Evolutionary conservation across 2,329 filamentous ascomycete genomes (phyloP), one percentile per base, ranked within the genome.

Genomic region (Fusarium nematophilum): DNA sequence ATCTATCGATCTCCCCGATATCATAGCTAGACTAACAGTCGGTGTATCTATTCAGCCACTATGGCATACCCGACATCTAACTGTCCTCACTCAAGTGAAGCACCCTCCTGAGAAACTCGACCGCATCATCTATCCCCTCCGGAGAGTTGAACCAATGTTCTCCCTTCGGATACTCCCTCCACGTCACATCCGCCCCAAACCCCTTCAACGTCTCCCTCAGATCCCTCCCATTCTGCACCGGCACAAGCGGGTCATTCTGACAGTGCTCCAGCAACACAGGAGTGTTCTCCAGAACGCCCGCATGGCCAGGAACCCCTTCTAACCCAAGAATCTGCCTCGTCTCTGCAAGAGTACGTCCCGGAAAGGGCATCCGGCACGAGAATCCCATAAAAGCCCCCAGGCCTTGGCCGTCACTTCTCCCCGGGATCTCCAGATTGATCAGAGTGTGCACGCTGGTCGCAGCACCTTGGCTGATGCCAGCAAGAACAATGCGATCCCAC

Each of bases 211-310:
- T 70, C 6, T 77, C 72, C 9, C 72, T 37, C 31, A 47, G 13
- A 7, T 4, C 9, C 15, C 43, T 36, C 7, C 43, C 43, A 17
- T 27, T 46, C 31, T 11, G 18, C 30, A 31, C 27, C 44, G 25
- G 27, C 0, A 82, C 76, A 6, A 79, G 57, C 2, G 74, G 72
- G 54, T 83, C 80, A 39, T 83, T 76, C 2, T 64, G 56, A 44
- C 78, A 81, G 57, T 83, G 80, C 44, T 79, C 73, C 3, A 83
- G 65, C 44, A 83, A 69, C 6, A 79, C 64, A 1, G 79, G 80
- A 42, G 79, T 82, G 10, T 74, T 72, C 17, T 65, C 59, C n/a
- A 81, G n/a, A 2, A 77, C 67, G 9, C 67, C 62, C 1, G 3
- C 40, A 39, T 59, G 21, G 1, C 15, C 14, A 5, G 40, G 56